A percentile compares a stretch with the other conserved stretches of the same genome.
Evolutionary conservation across 345 rosid genomes (phyloP).

Genomic region (Alliaria petiolata): DNA sequence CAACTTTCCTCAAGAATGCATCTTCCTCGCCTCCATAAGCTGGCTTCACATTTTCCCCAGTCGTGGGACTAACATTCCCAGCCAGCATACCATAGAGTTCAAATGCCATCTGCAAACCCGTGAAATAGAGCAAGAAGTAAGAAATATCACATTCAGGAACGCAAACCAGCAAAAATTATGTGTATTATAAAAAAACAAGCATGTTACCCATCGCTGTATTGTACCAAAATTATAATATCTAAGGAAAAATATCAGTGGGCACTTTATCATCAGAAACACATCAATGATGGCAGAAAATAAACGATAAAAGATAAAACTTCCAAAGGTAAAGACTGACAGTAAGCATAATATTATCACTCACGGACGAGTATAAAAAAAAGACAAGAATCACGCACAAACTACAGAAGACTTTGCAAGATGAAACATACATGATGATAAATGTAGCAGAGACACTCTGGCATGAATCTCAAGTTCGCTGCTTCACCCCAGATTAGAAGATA

Average conservation of each 20-base stretch:
- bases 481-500: slow-evolving; percentile 99
- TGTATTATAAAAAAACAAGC: background rate
- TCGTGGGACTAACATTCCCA: slow-evolving; percentile 96
- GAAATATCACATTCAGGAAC: background rate
- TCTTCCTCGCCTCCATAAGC: slow-evolving; percentile 98
- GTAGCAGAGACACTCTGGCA: slow-evolving; percentile 99
- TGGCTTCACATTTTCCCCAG: slow-evolving; percentile 97
- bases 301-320: background rate
- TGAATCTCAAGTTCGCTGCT: slow-evolving; percentile 97
- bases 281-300: background rate
- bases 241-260: background rate
- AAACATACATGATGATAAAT: slow-evolving; percentile 94
- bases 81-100: slow-evolving; percentile 98
- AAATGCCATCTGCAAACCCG: slow-evolving; percentile 78
- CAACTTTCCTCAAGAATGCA: slow-evolving; percentile 90
- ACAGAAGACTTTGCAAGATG: background rate
- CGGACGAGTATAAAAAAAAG: background rate
- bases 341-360: background rate
- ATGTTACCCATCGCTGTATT: background rate
- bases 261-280: slow-evolving; percentile 1
- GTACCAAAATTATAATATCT: background rate
- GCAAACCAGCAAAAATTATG: background rate
- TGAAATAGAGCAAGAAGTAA: background rate
- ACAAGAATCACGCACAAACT: slow-evolving; percentile 2
- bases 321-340: background rate